Conservation (phyloP, 345 rosid genomes). For the Moricandia arvensis region DNA sequence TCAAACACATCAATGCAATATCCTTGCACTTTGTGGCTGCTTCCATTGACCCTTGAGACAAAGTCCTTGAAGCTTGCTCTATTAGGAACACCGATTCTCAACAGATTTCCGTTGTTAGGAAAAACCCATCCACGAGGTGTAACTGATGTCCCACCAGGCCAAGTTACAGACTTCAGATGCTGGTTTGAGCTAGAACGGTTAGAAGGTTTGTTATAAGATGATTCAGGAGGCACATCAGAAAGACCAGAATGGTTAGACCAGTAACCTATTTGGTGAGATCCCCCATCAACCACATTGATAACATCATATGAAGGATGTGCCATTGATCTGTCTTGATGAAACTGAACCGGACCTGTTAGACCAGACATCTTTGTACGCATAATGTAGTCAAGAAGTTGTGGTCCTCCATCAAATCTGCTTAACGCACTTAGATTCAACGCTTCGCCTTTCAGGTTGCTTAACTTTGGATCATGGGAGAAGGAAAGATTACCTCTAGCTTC, state of each 20-base stretch:
- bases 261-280: slow-evolving; percentile 59
- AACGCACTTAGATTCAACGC: slow-evolving; percentile 65
- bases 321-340: slow-evolving; percentile 59
- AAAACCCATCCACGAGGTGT: slow-evolving; percentile 95
- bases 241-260: slow-evolving; percentile 93
- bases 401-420: slow-evolving; percentile 71
- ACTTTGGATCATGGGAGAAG: slow-evolving; percentile 57
- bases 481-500: slow-evolving; percentile 66
- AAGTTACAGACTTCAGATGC: slow-evolving; percentile 53
- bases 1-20: slow-evolving; percentile 82
- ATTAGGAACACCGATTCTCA: slow-evolving; percentile 76
- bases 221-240: slow-evolving; percentile 72
- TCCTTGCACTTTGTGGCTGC: slow-evolving; percentile 51
- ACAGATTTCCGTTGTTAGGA: slow-evolving; percentile 66
- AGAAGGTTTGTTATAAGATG: slow-evolving; percentile 54
- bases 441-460: slow-evolving; percentile 48
- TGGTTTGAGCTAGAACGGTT: slow-evolving; percentile 84
- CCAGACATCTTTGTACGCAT: slow-evolving; percentile 70
- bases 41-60: slow-evolving; percentile 53
- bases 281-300: slow-evolving; percentile 48
- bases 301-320: slow-evolving; percentile 70
- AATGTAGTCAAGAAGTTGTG: slow-evolving; percentile 53
- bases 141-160: slow-evolving; percentile 73
- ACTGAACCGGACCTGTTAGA: slow-evolving; percentile 67
- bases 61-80: slow-evolving; percentile 63